Percentiles rank a stretch among this genome's conserved stretches.
Conservation (phyloP, 768 basidiomycete genomes). For the Leccinum fibrillosum region DNA sequence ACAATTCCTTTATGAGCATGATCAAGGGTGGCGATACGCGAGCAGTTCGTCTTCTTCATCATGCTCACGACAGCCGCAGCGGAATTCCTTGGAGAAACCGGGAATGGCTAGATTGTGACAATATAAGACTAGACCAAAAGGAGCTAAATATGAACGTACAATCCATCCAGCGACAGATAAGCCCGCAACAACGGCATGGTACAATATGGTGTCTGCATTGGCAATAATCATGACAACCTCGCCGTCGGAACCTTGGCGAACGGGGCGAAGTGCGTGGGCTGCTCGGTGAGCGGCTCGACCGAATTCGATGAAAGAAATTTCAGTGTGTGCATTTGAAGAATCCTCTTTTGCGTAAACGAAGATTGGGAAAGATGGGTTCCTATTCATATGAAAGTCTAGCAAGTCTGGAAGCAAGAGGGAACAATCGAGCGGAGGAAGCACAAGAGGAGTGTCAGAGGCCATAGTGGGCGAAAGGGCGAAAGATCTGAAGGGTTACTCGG, state of each 20-base stretch:
- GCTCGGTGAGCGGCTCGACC: slow-evolving; percentile 30
- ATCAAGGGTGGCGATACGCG: slow-evolving; percentile 16
- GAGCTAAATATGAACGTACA: slow-evolving; percentile 23
- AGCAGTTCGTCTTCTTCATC: slow-evolving; percentile 22
- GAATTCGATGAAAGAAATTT: slow-evolving; percentile 28
- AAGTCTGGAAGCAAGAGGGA: slow-evolving; percentile 25
- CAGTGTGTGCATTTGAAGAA: slow-evolving; percentile 8
- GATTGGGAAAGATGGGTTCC: slow-evolving; percentile 23
- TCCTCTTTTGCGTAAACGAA: slow-evolving; percentile 17
- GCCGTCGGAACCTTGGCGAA: slow-evolving; percentile 19
- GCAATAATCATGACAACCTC: slow-evolving; percentile 24
- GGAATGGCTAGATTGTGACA: slow-evolving; percentile 28
- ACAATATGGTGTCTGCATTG: slow-evolving; percentile 32
- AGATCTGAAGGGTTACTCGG: not conserved
- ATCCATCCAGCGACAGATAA: slow-evolving; percentile 39
- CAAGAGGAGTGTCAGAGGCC: not conserved
- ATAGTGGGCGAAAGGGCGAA: slow-evolving; percentile 1
- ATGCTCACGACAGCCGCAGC: slow-evolving; percentile 34
- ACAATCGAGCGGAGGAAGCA: slow-evolving; percentile 23
- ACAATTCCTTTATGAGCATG: slow-evolving; percentile 20
- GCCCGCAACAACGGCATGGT: slow-evolving; percentile 33
- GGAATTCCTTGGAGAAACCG: slow-evolving; percentile 40
- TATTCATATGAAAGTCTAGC: slow-evolving; percentile 23
- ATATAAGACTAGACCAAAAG: slow-evolving; percentile 22
- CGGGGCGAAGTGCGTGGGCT: slow-evolving; percentile 40